Percentiles rank a stretch among this genome's conserved stretches.
Evolutionary conservation across 2,329 filamentous ascomycete genomes (phyloP).

Genomic region (Claviceps sp.): DNA sequence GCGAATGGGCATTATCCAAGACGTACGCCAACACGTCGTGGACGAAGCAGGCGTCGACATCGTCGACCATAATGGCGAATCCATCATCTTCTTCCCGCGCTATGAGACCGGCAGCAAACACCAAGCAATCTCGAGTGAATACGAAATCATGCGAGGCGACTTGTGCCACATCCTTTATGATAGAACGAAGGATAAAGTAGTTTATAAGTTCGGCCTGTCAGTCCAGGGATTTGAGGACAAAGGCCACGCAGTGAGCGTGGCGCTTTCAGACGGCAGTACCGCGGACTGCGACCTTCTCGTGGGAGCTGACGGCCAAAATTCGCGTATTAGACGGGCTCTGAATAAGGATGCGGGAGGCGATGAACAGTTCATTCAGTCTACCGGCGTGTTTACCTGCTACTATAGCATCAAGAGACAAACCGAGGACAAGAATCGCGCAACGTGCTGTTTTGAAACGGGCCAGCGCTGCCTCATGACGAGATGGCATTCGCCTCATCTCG

Average conservation of each 20-base stretch:
- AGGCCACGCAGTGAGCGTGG: constrained; percentile 7
- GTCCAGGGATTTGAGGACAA: background rate
- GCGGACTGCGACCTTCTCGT: constrained; percentile 9
- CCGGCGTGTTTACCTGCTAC: constrained; percentile 20
- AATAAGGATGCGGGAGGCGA: constrained; percentile 1
- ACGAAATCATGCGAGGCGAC: constrained; percentile 42
- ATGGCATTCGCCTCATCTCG: constrained; percentile 12
- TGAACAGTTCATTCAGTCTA: constrained; percentile 1
- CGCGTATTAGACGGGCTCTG: constrained; percentile 7
- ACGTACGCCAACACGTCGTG: constrained; percentile 23
- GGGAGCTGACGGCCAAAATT: constrained; percentile 9
- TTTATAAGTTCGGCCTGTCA: constrained; percentile 15
- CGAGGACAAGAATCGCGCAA: constrained; percentile 2
- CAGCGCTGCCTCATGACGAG: constrained; percentile 22
- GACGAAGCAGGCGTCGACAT: constrained; percentile 35
- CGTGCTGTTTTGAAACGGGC: constrained; percentile 20
- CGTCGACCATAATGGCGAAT: constrained; percentile 25
- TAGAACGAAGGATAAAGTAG: constrained; percentile 12
- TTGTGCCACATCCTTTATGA: constrained; percentile 30
- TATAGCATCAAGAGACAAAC: constrained; percentile 21
- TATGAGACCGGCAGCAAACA: background rate
- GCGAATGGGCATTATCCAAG: constrained; percentile 24
- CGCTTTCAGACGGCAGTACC: constrained; percentile 6
- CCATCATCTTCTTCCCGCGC: constrained; percentile 23
- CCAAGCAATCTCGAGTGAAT: constrained; percentile 30